Base-by-base conservation (phyloP, 1,139 yeast genomes). In the Blastobotrys serpentis region DNA sequence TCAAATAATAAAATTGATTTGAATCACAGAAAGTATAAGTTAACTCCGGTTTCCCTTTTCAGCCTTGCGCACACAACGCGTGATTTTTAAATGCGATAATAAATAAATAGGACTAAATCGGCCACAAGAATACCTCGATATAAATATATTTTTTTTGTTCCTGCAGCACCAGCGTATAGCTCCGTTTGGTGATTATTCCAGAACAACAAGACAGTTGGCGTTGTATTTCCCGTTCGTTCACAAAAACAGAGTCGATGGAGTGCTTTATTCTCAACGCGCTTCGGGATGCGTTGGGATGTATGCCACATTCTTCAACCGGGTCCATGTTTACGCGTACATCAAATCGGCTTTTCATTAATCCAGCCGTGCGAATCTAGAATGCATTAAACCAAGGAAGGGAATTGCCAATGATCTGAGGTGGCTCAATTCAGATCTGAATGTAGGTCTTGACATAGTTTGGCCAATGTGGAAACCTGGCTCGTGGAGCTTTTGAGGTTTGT, bases 401-500 rank as follows among this genome's bases (percentile, higher is more conserved):
- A n/a, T n/a, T n/a, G n/a, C n/a, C n/a, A n/a, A n/a, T n/a, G n/a
- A n/a, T n/a, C n/a, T n/a, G n/a, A n/a, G n/a, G n/a, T n/a, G n/a
- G n/a, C n/a, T n/a, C n/a, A 29, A 10, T 29, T 29, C 32, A 29
- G 13, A 29, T 29, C 32, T 8, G 40, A 18, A 8, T 36, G 23
- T 11, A 36, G 40, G 8, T 18, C 19, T 36, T 36, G 40, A 19
- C 40, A 36, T 7, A 19, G n/a, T 18, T 19, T 36, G 6, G 40
- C 17, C 13, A 39, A 16, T 11, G 32, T 10, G 7, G 22, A 21
- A 17, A 39, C 33, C 7, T 26, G 32, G 3, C n/a, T 22, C 14
- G 42, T 39, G 33, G 32, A 21, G 10, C 21, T 11, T 13, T 25
- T 32, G 2, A 42, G 34, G 7, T 13, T 42, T 8, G 26, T 17